Percentiles rank a stretch among this genome's conserved stretches.
Conservation (phyloP, 1,284 basidiomycete species). For the Fomitopsis betulina region DNA sequence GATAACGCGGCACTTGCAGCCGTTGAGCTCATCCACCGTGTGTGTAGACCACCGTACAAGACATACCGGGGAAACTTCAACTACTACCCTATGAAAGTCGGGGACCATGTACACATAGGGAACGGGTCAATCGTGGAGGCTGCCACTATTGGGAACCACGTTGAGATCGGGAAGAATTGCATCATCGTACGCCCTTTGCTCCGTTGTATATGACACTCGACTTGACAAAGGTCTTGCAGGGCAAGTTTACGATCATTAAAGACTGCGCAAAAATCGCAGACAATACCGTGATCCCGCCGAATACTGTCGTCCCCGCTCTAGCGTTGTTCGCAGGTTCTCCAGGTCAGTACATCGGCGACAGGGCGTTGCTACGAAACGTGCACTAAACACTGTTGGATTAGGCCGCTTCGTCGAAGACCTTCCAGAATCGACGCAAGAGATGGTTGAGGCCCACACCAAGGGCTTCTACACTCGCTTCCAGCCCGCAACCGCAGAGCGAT, state of each 20-base stretch:
- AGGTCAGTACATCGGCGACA: constrained; percentile 41
- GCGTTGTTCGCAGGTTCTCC: constrained; percentile 88
- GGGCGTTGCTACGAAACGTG: background rate
- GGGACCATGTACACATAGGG: constrained; percentile 93
- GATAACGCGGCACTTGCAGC: background rate
- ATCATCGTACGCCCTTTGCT: constrained; percentile 69
- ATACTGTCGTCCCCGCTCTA: constrained; percentile 88
- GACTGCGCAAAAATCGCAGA: constrained; percentile 90
- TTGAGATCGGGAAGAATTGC: constrained; percentile 94
- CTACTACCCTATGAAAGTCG: constrained; percentile 97
- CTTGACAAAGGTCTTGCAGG: constrained; percentile 42
- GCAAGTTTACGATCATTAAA: constrained; percentile 96
- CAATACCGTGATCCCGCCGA: constrained; percentile 86
- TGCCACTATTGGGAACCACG: constrained; percentile 89
- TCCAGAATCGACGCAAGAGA: constrained; percentile 73
- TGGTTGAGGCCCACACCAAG: constrained; percentile 61
- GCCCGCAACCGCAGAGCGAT: constrained; percentile 21
- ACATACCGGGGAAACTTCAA: constrained; percentile 91
- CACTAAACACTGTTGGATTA: constrained; percentile 25
- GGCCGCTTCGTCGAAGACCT: constrained; percentile 81
- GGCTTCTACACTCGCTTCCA: constrained; percentile 67
- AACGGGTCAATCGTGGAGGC: constrained; percentile 88
- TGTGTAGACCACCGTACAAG: constrained; percentile 75
- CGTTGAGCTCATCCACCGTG: background rate
- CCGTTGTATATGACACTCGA: background rate